phyloP scores from a whole-genome alignment of 1,284 basidiomycete genomes.

The Cryptococcus jaspeensis region DNA sequence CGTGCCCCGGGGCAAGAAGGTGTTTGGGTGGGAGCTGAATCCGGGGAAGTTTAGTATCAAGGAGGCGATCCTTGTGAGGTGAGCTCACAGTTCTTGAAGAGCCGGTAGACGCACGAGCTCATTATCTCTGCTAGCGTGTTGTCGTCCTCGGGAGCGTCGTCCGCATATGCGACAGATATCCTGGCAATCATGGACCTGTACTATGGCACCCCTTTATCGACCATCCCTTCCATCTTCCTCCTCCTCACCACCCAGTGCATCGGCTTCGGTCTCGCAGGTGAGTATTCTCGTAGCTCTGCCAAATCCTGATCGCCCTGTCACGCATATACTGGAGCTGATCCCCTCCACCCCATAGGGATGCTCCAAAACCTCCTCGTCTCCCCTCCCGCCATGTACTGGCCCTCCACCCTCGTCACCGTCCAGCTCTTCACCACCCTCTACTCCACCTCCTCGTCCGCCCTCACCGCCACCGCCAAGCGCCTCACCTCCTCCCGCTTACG shows the following conservation, averaged over 20 bases:
- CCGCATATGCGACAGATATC: constrained; percentile 53
- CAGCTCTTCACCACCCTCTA: constrained; percentile 58
- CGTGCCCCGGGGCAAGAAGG: constrained; percentile 23
- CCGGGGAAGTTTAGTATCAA: constrained; percentile 56
- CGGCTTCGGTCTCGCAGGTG: constrained; percentile 57
- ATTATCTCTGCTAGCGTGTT: constrained; percentile 46
- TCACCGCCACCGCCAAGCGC: constrained; percentile 21
- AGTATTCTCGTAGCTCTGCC: constrained; percentile 2
- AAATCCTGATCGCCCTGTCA: neutral
- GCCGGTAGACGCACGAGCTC: neutral
- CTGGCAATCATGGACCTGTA: constrained; percentile 54
- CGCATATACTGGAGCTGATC: neutral
- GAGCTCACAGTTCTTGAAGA: constrained; percentile 3
- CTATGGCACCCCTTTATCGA: constrained; percentile 49
- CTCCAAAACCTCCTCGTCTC: constrained; percentile 50
- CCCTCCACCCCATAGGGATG: constrained; percentile 38
- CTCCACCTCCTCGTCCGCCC: constrained; percentile 30
- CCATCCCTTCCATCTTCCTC: constrained; percentile 55
- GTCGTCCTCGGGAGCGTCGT: constrained; percentile 51
- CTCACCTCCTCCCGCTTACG: constrained; percentile 50
- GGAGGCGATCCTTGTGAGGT: constrained; percentile 49
- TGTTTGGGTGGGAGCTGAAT: constrained; percentile 51
- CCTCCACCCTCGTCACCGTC: constrained; percentile 53
- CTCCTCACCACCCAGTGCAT: constrained; percentile 58
- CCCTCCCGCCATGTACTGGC: constrained; percentile 53